Conservation (phyloP, 345 rosid species). For the Linum lewisii region DNA sequence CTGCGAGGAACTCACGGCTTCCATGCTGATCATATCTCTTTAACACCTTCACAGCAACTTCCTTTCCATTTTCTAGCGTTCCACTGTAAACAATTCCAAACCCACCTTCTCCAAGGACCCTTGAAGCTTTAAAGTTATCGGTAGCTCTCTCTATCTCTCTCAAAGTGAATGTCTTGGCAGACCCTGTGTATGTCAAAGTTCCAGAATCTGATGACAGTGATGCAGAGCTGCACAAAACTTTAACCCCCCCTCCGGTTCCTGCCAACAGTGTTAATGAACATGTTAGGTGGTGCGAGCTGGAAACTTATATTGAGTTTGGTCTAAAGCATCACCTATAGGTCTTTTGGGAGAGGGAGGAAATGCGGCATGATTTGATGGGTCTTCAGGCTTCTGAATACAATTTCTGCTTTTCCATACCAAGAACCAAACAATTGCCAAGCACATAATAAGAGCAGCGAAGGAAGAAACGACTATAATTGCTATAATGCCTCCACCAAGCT, state of each 20-base stretch:
- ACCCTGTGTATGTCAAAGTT: constrained; percentile 39
- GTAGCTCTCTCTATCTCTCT: constrained; percentile 47
- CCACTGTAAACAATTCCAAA: constrained; percentile 62
- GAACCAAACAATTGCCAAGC: constrained; percentile 29
- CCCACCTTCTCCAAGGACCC: constrained; percentile 67
- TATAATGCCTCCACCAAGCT: constrained; percentile 28
- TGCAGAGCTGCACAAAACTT: constrained; percentile 21
- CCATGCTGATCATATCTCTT: constrained; percentile 56
- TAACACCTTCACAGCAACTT: constrained; percentile 68
- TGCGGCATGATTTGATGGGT: constrained; percentile 11
- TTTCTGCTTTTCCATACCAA: constrained; percentile 25
- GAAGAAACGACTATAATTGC: constrained; percentile 42
- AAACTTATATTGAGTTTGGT: constrained; percentile 2
- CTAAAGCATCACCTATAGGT: constrained; percentile 31
- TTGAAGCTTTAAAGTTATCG: constrained; percentile 33
- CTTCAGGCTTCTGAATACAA: constrained; percentile 16
- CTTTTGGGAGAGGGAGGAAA: constrained; percentile 17
- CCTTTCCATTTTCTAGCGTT: constrained; percentile 38
- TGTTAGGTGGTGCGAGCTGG: background rate
- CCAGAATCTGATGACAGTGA: constrained; percentile 30
- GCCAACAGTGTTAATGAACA: constrained; percentile 8
- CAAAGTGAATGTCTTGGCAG: constrained; percentile 41
- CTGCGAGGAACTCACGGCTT: constrained; percentile 59
- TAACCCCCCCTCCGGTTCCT: constrained; percentile 23
- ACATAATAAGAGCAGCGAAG: constrained; percentile 32